These are phyloP conservation scores for Selenicereus undatus DNA, from an alignment of 148 eudicot species.

Conservation along the genomic window DNA sequence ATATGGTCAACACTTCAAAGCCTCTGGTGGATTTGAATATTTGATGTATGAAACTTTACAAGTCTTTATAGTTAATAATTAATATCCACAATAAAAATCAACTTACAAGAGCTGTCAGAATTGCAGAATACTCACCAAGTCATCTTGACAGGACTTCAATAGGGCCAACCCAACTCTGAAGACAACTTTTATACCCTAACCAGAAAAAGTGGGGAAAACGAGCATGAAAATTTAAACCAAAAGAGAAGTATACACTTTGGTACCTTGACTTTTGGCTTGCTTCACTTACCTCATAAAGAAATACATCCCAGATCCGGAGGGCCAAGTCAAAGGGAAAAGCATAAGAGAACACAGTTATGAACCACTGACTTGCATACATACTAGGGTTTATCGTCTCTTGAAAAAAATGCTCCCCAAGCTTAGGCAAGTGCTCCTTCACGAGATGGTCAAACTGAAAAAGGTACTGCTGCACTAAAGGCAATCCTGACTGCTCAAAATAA, in stretches of 20 bases:
- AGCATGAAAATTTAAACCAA: background rate
- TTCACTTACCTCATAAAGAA: slow-evolving; percentile 77
- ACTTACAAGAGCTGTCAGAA: background rate
- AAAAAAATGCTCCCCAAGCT: slow-evolving; percentile 91
- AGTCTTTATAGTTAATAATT: background rate
- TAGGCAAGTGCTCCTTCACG: slow-evolving; percentile 75
- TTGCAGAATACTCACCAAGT: slow-evolving; percentile 55
- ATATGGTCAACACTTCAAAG: background rate
- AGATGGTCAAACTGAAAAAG: slow-evolving; percentile 82
- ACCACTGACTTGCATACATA: slow-evolving; percentile 99
- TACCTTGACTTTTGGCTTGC: background rate
- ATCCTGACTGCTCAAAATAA: slow-evolving; percentile 60
- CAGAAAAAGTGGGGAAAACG: slow-evolving; percentile 6
- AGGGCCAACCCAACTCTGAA: slow-evolving; percentile 93
- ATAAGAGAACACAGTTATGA: slow-evolving; percentile 90
- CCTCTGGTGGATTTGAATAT: background rate
- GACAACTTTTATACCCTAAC: slow-evolving; percentile 79
- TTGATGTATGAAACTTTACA: background rate
- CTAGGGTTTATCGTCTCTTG: slow-evolving; percentile 90
- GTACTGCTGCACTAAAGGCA: slow-evolving; percentile 96
- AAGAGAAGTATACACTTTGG: background rate
- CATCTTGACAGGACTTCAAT: slow-evolving; percentile 82
- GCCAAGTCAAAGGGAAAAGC: slow-evolving; percentile 96
- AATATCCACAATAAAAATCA: background rate
- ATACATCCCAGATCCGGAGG: slow-evolving; percentile 95